phyloP scores from a whole-genome alignment of 345 rosid species.

The Linum tenue region DNA sequence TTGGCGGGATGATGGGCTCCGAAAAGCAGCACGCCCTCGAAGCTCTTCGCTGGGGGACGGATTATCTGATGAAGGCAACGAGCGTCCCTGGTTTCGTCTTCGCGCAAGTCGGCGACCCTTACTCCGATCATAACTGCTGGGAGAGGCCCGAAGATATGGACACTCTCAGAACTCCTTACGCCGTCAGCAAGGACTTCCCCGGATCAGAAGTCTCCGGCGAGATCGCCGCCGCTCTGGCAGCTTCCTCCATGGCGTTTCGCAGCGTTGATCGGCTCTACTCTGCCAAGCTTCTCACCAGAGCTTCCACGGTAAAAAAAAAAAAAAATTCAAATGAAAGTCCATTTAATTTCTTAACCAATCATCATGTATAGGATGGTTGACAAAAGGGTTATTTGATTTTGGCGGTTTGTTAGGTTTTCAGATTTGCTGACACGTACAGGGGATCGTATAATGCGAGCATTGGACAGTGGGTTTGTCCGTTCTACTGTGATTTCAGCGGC shows the following conservation, averaged over 20 bases:
- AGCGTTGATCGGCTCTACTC: constrained; percentile 7
- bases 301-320: constrained; percentile 9
- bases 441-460: constrained; percentile 18
- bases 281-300: constrained; percentile 17
- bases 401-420: constrained; percentile 6
- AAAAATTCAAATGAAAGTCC: too few species aligned
- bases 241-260: constrained; percentile 17
- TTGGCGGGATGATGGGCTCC: constrained; percentile 13
- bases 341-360: not conserved
- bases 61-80: constrained; percentile 21
- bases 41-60: constrained; percentile 20
- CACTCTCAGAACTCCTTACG: constrained; percentile 16
- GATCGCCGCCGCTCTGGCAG: constrained; percentile 24
- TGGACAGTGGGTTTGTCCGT: constrained; percentile 22
- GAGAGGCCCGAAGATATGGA: constrained; percentile 29
- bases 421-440: constrained; percentile 19
- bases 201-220: constrained; percentile 23
- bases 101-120: constrained; percentile 23
- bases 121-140: constrained; percentile 20
- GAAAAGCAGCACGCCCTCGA: constrained; percentile 18
- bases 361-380: not conserved
- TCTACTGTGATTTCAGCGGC: constrained; percentile 23
- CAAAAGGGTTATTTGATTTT: too few species aligned
- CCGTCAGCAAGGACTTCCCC: constrained; percentile 16
- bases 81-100: constrained; percentile 20